Base-by-base conservation (phyloP, 148 eudicot species). In the Suaeda aralocaspica region DNA sequence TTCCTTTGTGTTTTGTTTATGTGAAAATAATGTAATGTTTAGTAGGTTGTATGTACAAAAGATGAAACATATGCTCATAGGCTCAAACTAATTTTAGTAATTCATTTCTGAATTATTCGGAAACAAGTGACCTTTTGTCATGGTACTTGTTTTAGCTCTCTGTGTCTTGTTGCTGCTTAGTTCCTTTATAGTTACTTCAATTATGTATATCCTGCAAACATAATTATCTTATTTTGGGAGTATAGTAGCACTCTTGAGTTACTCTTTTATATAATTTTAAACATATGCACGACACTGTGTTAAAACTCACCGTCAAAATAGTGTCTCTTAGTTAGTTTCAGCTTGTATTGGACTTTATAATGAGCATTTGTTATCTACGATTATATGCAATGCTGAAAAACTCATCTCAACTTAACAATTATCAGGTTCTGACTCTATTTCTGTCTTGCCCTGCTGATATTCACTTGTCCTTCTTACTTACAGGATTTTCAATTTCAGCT, bases 401-500 rank as follows among this genome's bases (percentile, higher is more conserved):
- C 66, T 42, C 24, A 12, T 29, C 46, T 30, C 41, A 56, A 26
- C 53, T 36, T 59, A 46, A 50, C 67, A 28, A 29, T 44, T 22
- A 14, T 59, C 39, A 29, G 56, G 72, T 60, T 60, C 52, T 52
- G 21, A 48, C 36, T 49, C 7, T 4, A 64, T 66, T 41, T 16
- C 48, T 30, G 4, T 34, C 16, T n/a, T 59, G 41, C 59, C 52
- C 18, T 77, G 41, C 56, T 53, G 42, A 60, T 29, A 21, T 31
- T 48, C n/a, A 9, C 59, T 62, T 70, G 19, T 62, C 46, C n/a
- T 69, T 13, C 52, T 63, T 6, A 12, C 56, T 67, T 80, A 41
- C 61, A 92, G 98, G 98, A 16, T 93, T 93, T 82, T 86, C 96
- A 67, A 84, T 93, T 72, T 93, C 96, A 53, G 96, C 98, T 85